phyloP scores from a whole-genome alignment of 2,329 filamentous ascomycete species.

The Phyllosticta ampelicida region DNA sequence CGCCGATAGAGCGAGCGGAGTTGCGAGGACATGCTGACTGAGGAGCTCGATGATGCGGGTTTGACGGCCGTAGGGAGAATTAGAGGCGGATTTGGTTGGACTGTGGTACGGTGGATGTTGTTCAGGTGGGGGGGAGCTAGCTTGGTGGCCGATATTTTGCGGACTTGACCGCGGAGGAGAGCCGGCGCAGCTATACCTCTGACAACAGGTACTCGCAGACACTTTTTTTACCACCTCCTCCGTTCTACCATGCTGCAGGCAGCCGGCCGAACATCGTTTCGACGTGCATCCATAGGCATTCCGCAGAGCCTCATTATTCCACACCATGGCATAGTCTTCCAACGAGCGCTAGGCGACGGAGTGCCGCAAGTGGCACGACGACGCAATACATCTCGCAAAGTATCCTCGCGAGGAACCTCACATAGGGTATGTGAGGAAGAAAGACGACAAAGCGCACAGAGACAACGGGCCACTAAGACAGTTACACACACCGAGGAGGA shows the following conservation, averaged over 20 bases:
- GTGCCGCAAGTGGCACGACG: neutral
- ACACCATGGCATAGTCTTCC: neutral
- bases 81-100: neutral
- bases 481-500: no score
- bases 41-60: constrained; percentile 22
- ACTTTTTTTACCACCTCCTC: neutral
- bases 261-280: neutral
- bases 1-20: constrained; percentile 76
- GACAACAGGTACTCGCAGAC: neutral
- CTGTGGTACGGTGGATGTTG: neutral
- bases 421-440: no score
- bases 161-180: constrained; percentile 17
- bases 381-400: no score
- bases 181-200: constrained; percentile 10
- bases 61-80: neutral
- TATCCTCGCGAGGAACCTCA: no score
- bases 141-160: constrained; percentile 21
- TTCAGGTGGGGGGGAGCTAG: neutral
- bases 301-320: neutral
- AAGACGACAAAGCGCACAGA: no score
- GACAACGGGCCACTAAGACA: no score
- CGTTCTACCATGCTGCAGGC: neutral
- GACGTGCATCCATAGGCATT: neutral
- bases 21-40: constrained; percentile 31
- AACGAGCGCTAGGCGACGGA: neutral